These are phyloP conservation scores for Nannochloropsis granulata DNA, from an alignment of 108 stramenopile species.

Conservation along the genomic window DNA sequence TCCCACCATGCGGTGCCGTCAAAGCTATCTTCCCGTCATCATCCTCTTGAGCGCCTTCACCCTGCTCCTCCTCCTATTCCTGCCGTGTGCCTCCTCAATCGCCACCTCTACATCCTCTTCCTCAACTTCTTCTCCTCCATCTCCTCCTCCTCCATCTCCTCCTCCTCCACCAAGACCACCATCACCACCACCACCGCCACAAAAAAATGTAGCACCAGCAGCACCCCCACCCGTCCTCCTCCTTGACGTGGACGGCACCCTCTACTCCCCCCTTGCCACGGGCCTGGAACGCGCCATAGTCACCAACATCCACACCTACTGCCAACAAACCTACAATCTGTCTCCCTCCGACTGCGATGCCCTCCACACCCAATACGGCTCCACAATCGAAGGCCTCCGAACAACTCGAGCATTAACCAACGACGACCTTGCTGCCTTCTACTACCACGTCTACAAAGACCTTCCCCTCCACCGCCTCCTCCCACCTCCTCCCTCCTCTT, in stretches of 20 bases:
- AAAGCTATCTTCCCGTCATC: too few species aligned
- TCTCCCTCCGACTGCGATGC: neutral
- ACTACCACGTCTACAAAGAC: constrained; percentile 44
- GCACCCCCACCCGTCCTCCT: constrained; percentile 5
- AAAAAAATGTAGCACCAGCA: too few species aligned
- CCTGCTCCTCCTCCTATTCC: neutral
- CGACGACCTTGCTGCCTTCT: constrained; percentile 27
- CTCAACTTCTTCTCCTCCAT: neutral
- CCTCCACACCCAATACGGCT: neutral
- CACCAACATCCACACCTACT: neutral
- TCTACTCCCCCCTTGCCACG: constrained; percentile 44
- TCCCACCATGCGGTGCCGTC: too few species aligned
- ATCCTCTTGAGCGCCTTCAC: neutral
- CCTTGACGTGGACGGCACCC: constrained; percentile 67
- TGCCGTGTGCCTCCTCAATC: neutral
- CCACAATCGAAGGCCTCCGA: neutral
- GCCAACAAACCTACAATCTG: neutral
- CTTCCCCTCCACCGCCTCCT: constrained; percentile 36
- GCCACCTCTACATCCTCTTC: neutral
- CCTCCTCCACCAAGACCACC: too few species aligned
- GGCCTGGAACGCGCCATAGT: neutral
- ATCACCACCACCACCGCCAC: too few species aligned
- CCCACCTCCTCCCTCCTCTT: neutral
- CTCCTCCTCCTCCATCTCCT: too few species aligned
- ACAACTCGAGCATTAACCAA: neutral